These are phyloP conservation scores for Hyphopichia khmerensis DNA, from an alignment of 1,139 yeast species.

Conservation along the genomic window DNA sequence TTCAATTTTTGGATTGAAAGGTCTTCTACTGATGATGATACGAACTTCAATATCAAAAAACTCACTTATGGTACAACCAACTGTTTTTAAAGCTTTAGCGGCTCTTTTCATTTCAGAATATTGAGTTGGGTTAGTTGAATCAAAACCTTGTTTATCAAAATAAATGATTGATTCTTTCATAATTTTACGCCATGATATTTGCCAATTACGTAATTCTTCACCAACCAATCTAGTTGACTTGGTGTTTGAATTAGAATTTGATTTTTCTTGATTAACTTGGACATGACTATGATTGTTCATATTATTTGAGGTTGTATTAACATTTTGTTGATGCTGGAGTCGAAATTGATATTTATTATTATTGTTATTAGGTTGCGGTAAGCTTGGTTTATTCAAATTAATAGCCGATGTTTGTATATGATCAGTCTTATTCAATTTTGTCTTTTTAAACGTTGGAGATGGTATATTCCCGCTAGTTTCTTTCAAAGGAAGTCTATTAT, in stretches of 20 bases:
- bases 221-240: slow-evolving; percentile 34
- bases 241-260: slow-evolving; percentile 10
- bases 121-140: slow-evolving; percentile 40
- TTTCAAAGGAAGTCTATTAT: slow-evolving; percentile 37
- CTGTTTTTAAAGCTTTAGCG: slow-evolving; percentile 49
- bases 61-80: slow-evolving; percentile 67
- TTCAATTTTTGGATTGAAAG: slow-evolving; percentile 16
- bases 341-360: background rate
- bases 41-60: slow-evolving; percentile 81
- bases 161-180: slow-evolving; percentile 75
- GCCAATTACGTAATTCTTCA: slow-evolving; percentile 70
- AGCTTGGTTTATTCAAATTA: slow-evolving; percentile 7
- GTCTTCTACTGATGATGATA: slow-evolving; percentile 71
- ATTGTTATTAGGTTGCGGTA: slow-evolving; percentile 1
- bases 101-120: slow-evolving; percentile 55
- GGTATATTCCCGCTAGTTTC: slow-evolving; percentile 46
- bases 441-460: slow-evolving; percentile 35
- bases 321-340: background rate
- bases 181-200: slow-evolving; percentile 74
- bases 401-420: background rate
- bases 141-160: slow-evolving; percentile 70
- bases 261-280: slow-evolving; percentile 7
- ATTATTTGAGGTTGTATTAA: background rate
- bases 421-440: slow-evolving; percentile 16
- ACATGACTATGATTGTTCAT: background rate